Conservation (phyloP, 202 grass and related monocot species). For the Panicum hallii region DNA sequence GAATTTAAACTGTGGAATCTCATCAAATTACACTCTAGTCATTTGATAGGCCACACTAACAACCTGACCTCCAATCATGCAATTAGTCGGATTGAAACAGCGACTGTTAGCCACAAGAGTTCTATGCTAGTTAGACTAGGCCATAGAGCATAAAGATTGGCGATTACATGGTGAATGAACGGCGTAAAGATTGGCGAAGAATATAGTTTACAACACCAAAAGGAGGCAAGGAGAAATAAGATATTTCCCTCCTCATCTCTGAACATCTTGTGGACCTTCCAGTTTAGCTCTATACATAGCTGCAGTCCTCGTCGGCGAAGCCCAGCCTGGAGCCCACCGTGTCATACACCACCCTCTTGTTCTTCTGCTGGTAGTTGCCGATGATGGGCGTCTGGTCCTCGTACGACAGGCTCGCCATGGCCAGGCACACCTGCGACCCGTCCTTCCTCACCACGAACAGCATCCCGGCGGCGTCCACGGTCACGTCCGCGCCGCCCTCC, state of each 20-base stretch:
- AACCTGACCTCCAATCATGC: neutral
- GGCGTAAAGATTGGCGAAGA: neutral
- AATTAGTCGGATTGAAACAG: neutral
- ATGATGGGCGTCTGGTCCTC: constrained; percentile 82
- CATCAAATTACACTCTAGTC: neutral
- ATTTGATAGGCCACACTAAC: neutral
- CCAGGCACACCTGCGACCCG: constrained; percentile 80
- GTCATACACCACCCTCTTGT: constrained; percentile 85
- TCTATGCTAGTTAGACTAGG: neutral
- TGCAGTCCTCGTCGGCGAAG: constrained; percentile 77
- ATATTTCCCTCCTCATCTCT: neutral
- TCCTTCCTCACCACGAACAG: constrained; percentile 83
- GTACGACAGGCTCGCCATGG: constrained; percentile 63
- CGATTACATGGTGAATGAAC: neutral
- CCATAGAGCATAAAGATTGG: neutral
- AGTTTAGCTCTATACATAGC: constrained; percentile 35
- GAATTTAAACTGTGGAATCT: neutral
- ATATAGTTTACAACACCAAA: neutral
- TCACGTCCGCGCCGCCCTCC: constrained; percentile 64
- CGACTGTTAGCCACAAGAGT: neutral
- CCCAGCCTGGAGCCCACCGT: constrained; percentile 63
- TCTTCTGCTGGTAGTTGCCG: constrained; percentile 94
- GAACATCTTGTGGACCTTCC: neutral
- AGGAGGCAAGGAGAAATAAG: neutral
- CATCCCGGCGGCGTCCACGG: constrained; percentile 67